Percentiles rank a stretch among this genome's conserved stretches.
Conservation (phyloP, 495 filamentous ascomycete species). For the Penicillium fimorum region DNA sequence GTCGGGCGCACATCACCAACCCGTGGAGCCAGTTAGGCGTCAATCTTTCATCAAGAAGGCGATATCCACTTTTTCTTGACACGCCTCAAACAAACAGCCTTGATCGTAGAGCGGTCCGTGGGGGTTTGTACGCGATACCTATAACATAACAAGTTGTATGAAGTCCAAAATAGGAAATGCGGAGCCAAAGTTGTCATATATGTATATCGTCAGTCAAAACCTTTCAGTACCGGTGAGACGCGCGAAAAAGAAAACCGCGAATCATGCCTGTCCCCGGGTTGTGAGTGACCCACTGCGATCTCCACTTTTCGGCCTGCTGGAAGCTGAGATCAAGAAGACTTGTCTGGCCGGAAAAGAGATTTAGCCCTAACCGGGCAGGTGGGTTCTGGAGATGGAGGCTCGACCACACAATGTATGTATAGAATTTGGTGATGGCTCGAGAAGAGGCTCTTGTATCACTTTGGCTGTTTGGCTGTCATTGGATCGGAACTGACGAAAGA, state of each 20-base stretch:
- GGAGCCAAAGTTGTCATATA: slow-evolving; percentile 2
- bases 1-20: slow-evolving; percentile 10
- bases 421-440: not conserved
- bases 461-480: not conserved
- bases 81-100: not conserved
- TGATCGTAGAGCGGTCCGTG: slow-evolving; percentile 11
- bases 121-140: not conserved
- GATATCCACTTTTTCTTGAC: not conserved
- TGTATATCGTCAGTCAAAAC: slow-evolving; percentile 10
- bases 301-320: slow-evolving; percentile 8
- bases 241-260: slow-evolving; percentile 11
- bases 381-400: slow-evolving; percentile 25
- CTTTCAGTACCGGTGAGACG: slow-evolving; percentile 21
- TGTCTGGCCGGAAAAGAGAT: slow-evolving; percentile 5
- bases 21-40: slow-evolving; percentile 6
- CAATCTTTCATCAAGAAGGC: not conserved
- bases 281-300: slow-evolving; percentile 19
- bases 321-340: slow-evolving; percentile 26
- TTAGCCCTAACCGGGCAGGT: slow-evolving; percentile 11
- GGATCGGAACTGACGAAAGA: not conserved
- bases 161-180: slow-evolving; percentile 12
- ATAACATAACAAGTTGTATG: not conserved
- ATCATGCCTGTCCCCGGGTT: slow-evolving; percentile 14
- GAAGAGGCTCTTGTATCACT: not conserved
- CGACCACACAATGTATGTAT: slow-evolving; percentile 4